phyloP scores from a whole-genome alignment of 1,139 yeast species.

The Blastobotrys niveus region DNA sequence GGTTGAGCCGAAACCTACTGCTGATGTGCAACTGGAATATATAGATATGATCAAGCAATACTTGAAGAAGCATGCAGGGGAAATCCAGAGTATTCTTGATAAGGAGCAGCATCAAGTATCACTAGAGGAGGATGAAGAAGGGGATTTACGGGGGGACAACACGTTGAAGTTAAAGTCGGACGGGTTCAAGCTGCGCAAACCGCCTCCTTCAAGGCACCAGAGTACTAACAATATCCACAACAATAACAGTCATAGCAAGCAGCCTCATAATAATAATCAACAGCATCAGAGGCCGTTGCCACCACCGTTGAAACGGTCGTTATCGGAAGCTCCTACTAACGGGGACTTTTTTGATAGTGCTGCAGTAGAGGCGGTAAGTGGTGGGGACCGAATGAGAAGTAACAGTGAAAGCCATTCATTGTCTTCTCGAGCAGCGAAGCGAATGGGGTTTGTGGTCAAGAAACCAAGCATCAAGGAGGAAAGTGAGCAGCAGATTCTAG shows the following conservation, averaged over 20 bases:
- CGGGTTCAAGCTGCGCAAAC: too few relatives aligned
- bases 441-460: slow-evolving; percentile 32
- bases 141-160: slow-evolving; percentile 16
- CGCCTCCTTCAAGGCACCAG: too few relatives aligned
- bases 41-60: slow-evolving; percentile 47
- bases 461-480: slow-evolving; percentile 13
- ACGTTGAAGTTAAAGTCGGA: too few relatives aligned
- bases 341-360: slow-evolving; percentile 4
- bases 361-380: slow-evolving; percentile 11
- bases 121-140: too few relatives aligned
- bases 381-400: slow-evolving; percentile 48
- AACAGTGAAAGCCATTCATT: slow-evolving; percentile 50
- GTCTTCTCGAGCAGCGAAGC: slow-evolving; percentile 45
- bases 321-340: slow-evolving; percentile 14
- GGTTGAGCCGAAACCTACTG: slow-evolving; percentile 34
- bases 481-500: background rate
- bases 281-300: too few relatives aligned
- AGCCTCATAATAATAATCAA: too few relatives aligned
- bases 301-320: slow-evolving; percentile 12
- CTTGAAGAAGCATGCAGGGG: slow-evolving; percentile 27
- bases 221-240: background rate
- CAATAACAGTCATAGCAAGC: background rate
- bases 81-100: slow-evolving; percentile 16
- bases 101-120: slow-evolving; percentile 3
- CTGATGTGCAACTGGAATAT: slow-evolving; percentile 46